These are phyloP conservation scores for Crithidia expoeki DNA, from an alignment of 208 protist genomes.

Conservation along the genomic window DNA sequence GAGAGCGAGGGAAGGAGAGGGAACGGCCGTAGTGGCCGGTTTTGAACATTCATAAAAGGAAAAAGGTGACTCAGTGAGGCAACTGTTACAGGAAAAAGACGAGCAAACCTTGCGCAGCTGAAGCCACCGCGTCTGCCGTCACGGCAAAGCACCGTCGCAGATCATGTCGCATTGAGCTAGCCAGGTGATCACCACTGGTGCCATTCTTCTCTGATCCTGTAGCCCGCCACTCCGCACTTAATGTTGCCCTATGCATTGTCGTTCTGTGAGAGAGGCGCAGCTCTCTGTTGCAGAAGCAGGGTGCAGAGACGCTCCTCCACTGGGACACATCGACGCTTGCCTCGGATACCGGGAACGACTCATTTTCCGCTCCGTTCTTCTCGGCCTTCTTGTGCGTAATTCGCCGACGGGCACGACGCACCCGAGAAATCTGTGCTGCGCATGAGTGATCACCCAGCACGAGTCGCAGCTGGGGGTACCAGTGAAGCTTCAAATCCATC, in stretches of 20 bases:
- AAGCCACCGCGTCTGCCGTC: constrained; percentile 31
- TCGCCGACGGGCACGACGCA: background rate
- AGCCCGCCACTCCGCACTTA: background rate
- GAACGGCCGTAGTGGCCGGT: no score
- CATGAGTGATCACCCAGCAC: constrained; percentile 37
- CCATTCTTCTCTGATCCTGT: background rate
- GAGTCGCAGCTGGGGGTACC: constrained; percentile 42
- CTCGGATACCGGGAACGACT: background rate
- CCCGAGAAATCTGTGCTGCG: background rate
- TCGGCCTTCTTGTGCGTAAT: background rate
- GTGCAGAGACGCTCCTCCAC: constrained; percentile 19
- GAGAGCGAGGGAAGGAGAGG: no score
- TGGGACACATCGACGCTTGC: no score
- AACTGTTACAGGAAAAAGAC: constrained; percentile 36
- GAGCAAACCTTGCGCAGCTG: constrained; percentile 24
- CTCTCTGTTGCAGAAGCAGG: constrained; percentile 11
- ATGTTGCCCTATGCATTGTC: background rate
- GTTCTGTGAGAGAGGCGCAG: background rate
- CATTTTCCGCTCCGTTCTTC: background rate
- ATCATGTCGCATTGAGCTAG: background rate
- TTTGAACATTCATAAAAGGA: no score
- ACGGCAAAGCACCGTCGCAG: constrained; percentile 4
- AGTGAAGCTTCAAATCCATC: constrained; percentile 34
- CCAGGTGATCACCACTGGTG: background rate
- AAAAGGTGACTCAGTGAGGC: background rate